Percentiles rank a stretch among this genome's conserved stretches.
Conservation (phyloP, 345 rosid genomes). For the Ceriops tagal region DNA sequence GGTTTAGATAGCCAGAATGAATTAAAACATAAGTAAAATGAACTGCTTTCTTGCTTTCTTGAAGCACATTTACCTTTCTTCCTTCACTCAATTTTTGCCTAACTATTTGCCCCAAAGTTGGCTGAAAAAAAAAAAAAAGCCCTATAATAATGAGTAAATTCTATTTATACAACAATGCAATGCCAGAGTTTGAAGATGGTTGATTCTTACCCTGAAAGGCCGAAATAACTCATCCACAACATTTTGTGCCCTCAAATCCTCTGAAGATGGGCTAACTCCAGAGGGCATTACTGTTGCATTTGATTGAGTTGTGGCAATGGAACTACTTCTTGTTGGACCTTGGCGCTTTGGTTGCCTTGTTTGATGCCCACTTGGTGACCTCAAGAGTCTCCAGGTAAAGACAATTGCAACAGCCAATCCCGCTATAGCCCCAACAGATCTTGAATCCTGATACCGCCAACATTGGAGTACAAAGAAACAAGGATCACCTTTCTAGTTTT, state of each 20-base stretch:
- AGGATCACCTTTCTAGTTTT: too few relatives aligned
- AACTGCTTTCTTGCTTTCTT: not conserved
- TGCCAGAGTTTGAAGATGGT: not conserved
- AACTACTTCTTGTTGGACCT: constrained; percentile 43
- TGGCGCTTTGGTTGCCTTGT: constrained; percentile 79
- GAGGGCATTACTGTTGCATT: constrained; percentile 38
- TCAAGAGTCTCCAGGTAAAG: constrained; percentile 72
- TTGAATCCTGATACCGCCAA: constrained; percentile 53
- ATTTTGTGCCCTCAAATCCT: constrained; percentile 60
- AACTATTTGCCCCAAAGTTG: constrained; percentile 73
- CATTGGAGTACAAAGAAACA: too few relatives aligned
- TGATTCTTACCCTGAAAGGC: constrained; percentile 58
- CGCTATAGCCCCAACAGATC: constrained; percentile 89
- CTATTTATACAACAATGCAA: not conserved
- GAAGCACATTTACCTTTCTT: constrained; percentile 53
- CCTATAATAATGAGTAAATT: constrained; percentile 3
- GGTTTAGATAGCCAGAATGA: too few relatives aligned
- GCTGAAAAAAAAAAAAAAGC: constrained; percentile 37
- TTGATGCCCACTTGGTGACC: constrained; percentile 61
- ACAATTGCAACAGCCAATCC: constrained; percentile 91
- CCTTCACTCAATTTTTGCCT: constrained; percentile 90
- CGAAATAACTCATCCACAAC: constrained; percentile 80
- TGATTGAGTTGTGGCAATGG: constrained; percentile 43
- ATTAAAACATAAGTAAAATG: not conserved
- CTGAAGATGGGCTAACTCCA: constrained; percentile 43